A percentile compares a stretch with the other conserved stretches of the same genome.
phyloP scores from a whole-genome alignment of 805 yeast genomes.

The Metschnikowia anglica region DNA sequence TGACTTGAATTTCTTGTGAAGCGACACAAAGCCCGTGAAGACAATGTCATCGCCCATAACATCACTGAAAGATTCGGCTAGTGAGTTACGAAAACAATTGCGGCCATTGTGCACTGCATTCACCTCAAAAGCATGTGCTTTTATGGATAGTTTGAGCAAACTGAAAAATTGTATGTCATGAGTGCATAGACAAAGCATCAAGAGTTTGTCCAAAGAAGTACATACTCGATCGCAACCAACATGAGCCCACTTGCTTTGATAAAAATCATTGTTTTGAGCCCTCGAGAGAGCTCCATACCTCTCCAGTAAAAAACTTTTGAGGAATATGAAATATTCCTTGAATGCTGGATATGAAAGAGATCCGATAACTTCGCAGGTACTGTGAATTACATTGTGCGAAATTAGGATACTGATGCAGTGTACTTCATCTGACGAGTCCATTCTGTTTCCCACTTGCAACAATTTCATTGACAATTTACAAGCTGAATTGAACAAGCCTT shows the following conservation, averaged over 20 bases:
- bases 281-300: conserved; percentile 23
- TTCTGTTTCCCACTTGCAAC: conserved; percentile 19
- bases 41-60: conserved; percentile 48
- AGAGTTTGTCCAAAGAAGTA: conserved; percentile 48
- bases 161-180: conserved; percentile 51
- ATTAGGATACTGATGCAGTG: conserved; percentile 20
- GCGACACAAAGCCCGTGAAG: conserved; percentile 69
- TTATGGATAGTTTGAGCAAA: conserved; percentile 42
- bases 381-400: conserved; percentile 33
- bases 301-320: conserved; percentile 33
- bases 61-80: conserved; percentile 28
- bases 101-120: conserved; percentile 2
- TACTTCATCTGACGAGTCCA: conserved; percentile 12
- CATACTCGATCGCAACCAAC: conserved; percentile 27
- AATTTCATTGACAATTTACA: conserved; percentile 33
- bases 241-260: conserved; percentile 12
- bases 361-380: conserved; percentile 36
- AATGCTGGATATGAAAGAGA: conserved; percentile 37
- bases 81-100: conserved; percentile 22
- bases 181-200: conserved; percentile 51
- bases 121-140: conserved; percentile 28
- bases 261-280: conserved; percentile 17
- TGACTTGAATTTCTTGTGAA: conserved; percentile 63
- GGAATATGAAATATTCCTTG: conserved; percentile 35
- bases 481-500: conserved; percentile 34